Conservation (phyloP, 352 stramenopile genomes). For the Phytophthora lateralis region DNA sequence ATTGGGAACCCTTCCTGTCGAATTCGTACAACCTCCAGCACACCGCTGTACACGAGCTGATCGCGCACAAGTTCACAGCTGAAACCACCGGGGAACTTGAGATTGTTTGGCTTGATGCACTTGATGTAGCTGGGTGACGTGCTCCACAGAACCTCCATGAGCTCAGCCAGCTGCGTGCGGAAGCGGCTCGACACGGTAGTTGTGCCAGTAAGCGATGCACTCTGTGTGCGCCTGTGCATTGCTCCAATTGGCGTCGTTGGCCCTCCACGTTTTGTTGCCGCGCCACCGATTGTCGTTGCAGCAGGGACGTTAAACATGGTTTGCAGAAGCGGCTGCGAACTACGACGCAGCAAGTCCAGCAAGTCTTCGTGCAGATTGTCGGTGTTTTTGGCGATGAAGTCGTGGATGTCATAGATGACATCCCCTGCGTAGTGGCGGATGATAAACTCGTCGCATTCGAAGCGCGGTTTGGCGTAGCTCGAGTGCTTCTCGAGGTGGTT, state of each 20-base stretch:
- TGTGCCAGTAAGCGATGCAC: conserved; percentile 59
- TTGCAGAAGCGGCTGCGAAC: conserved; percentile 65
- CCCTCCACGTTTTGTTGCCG: conserved; percentile 32
- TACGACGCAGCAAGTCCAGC: conserved; percentile 74
- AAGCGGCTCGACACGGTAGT: conserved; percentile 78
- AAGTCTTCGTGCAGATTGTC: conserved; percentile 91
- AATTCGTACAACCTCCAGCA: conserved; percentile 93
- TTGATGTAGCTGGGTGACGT: conserved; percentile 95
- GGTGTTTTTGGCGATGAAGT: conserved; percentile 90
- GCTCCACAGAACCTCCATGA: conserved; percentile 84
- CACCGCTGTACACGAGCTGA: conserved; percentile 92
- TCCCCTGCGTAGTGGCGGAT: conserved; percentile 87
- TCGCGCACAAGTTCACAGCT: conserved; percentile 89
- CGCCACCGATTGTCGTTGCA: conserved; percentile 17
- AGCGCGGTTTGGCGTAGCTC: conserved; percentile 75
- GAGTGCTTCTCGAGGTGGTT: conserved; percentile 76
- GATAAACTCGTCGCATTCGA: conserved; percentile 87
- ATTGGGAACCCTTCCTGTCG: conserved; percentile 92
- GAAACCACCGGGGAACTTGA: conserved; percentile 91
- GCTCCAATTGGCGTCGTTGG: conserved; percentile 21
- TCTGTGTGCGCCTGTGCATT: conserved; percentile 44
- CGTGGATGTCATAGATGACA: conserved; percentile 81
- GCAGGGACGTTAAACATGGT: conserved; percentile 51
- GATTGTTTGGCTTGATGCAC: conserved; percentile 95
- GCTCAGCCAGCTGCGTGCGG: conserved; percentile 73